Evolutionary conservation across 2,329 filamentous ascomycete species (phyloP).

Genomic region (Aspergillus piperis): DNA sequence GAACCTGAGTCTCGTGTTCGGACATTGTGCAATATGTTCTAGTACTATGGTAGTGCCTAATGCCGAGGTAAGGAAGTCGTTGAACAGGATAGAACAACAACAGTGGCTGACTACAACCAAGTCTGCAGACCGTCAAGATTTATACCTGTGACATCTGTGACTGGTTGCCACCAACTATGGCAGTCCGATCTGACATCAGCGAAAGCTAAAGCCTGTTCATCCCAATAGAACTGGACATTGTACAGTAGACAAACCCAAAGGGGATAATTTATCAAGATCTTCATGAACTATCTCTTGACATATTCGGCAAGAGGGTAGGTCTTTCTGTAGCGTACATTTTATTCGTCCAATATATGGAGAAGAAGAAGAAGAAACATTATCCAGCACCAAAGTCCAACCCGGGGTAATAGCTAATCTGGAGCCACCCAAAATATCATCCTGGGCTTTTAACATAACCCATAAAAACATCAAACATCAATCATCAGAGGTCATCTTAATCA

Average conservation of each 20-base stretch:
- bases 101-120: neutral
- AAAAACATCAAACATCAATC: neutral
- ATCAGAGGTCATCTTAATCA: neutral
- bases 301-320: too few relatives aligned
- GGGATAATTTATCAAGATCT: neutral
- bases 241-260: neutral
- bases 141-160: neutral
- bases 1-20: neutral
- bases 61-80: neutral
- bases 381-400: neutral
- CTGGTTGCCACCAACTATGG: neutral
- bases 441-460: neutral
- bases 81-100: neutral
- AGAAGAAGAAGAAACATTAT: neutral
- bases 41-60: neutral
- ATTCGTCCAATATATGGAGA: neutral
- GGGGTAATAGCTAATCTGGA: neutral
- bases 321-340: too few relatives aligned
- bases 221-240: neutral
- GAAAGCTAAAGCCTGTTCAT: neutral
- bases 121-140: neutral
- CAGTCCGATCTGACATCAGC: neutral
- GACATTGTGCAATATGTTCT: neutral
- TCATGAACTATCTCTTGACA: too few relatives aligned
- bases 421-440: neutral